Evolutionary conservation across 2,329 filamentous ascomycete species (phyloP).

Genomic region (Stagonosporopsis chrysanthemi): DNA sequence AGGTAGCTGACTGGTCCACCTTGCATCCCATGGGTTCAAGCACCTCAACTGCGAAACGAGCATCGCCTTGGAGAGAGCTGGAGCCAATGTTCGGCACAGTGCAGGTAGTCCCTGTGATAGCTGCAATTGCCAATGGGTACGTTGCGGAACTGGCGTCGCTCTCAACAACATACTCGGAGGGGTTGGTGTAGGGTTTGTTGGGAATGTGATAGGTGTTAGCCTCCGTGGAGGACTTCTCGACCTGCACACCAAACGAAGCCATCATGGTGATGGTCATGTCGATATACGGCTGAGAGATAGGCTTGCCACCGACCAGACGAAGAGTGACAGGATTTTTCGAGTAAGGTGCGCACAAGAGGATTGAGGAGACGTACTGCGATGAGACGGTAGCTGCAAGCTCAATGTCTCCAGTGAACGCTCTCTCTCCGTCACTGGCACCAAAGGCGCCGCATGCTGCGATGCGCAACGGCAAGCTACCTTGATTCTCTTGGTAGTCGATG

Average conservation of each 20-base stretch:
- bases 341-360: constrained; percentile 96
- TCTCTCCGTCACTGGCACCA: constrained; percentile 76
- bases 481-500: constrained; percentile 83
- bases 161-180: constrained; percentile 86
- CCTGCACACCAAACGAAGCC: constrained; percentile 85
- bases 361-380: constrained; percentile 97
- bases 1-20: constrained; percentile 82
- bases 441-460: constrained; percentile 69
- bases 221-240: constrained; percentile 77
- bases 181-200: constrained; percentile 81
- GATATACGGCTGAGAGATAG: constrained; percentile 96
- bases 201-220: constrained; percentile 95
- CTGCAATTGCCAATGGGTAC: constrained; percentile 91
- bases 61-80: constrained; percentile 90
- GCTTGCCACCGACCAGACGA: constrained; percentile 91
- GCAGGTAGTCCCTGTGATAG: constrained; percentile 94
- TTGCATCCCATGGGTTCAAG: constrained; percentile 91
- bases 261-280: constrained; percentile 99
- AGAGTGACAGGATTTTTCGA: constrained; percentile 93
- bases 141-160: constrained; percentile 98
- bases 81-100: constrained; percentile 97
- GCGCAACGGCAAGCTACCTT: constrained; percentile 82
- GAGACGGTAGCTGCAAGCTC: constrained; percentile 94
- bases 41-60: constrained; percentile 90
- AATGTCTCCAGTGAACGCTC: constrained; percentile 72